Evolutionary conservation across 305 asterid species (phyloP), one percentile per base, ranked within the genome.

Genomic region (Fraxinus dipetala): DNA sequence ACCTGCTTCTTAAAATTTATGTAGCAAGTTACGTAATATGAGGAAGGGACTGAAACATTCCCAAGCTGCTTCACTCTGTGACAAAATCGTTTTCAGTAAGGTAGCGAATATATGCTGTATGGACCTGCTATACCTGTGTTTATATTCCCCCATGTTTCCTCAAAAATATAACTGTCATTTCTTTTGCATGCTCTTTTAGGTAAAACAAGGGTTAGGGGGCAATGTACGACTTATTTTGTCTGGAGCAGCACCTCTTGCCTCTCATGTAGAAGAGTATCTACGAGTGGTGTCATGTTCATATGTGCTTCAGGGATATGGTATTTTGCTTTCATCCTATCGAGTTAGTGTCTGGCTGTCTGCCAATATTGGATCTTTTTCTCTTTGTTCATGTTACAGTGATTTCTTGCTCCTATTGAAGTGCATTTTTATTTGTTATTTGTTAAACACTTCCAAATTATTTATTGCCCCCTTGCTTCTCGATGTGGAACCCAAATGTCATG

Each of bases 271-370:
- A 85, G 97, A 91, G 84, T 94, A 76, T 87, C 85, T 94, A 82
- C 87, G 94, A 84, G 96, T 94, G 51, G 97, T 93, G 59, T 79
- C 97, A 75, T 86, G 98, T 80, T 83, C 91, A 84, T 86, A 90
- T 48, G 95, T 94, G 83, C 95, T 93, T 85, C 98, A 94, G 84
- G 98, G 98, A 92, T 94, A 94, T 77, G 97, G 98, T 94, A 93
- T 70, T 38, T 67, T 78, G 72, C 83, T 54, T 80, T 75, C 48
- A 63, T 63, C 77, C 34, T 82, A 34, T 75, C 43, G 63, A 79
- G 26, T 56, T 56, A 56, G 10, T 6, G 28, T 20, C 11, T 1
- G 11, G 13, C 28, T 56, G 10, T 18, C 10, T 6, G 11, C 26
- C 26, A 18, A 56, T n/a, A 18, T 56, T 56, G 65, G 65, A 1